These are phyloP conservation scores for Stachybotrys elegans DNA, from an alignment of 2,329 filamentous ascomycete species.

Conservation along the genomic window DNA sequence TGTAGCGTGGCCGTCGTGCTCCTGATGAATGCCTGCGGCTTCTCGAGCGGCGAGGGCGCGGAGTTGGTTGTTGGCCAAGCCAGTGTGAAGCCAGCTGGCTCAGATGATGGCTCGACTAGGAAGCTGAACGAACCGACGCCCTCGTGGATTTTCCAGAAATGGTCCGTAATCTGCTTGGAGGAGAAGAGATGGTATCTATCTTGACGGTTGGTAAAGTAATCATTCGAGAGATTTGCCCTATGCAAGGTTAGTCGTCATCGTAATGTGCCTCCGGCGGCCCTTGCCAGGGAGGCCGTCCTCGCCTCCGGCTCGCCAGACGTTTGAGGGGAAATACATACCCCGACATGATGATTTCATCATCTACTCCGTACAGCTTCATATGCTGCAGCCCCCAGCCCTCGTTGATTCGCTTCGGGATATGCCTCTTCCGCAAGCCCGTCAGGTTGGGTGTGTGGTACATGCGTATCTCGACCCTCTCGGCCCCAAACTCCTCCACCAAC, in stretches of 20 bases:
- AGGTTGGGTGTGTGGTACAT: slow-evolving; percentile 99
- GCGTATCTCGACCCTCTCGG: slow-evolving; percentile 80
- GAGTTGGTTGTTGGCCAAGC: slow-evolving; percentile 73
- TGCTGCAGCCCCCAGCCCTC: slow-evolving; percentile 98
- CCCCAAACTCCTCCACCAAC: slow-evolving; percentile 77
- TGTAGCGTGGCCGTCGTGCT: slow-evolving; percentile 63
- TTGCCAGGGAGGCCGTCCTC: too few species aligned
- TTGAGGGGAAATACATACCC: slow-evolving; percentile 47
- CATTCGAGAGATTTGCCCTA: slow-evolving; percentile 80
- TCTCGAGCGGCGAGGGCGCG: slow-evolving; percentile 67
- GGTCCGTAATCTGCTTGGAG: slow-evolving; percentile 72
- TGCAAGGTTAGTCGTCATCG: too few species aligned
- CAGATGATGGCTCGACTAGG: slow-evolving; percentile 59
- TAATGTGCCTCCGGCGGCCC: too few species aligned
- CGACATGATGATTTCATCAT: slow-evolving; percentile 92
- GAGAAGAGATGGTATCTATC: slow-evolving; percentile 92
- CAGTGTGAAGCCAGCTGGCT: slow-evolving; percentile 53
- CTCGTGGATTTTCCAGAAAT: slow-evolving; percentile 74
- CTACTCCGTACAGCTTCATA: slow-evolving; percentile 96
- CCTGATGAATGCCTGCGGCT: slow-evolving; percentile 64
- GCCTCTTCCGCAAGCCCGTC: slow-evolving; percentile 76
- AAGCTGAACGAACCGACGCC: slow-evolving; percentile 80
- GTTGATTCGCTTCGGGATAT: slow-evolving; percentile 85
- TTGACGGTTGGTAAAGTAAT: slow-evolving; percentile 95
- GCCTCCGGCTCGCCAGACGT: not conserved